Percentiles rank a stretch among this genome's conserved stretches.
Evolutionary conservation across 2,329 filamentous ascomycete genomes (phyloP).

Genomic region (Scleromitrula shiraiana): DNA sequence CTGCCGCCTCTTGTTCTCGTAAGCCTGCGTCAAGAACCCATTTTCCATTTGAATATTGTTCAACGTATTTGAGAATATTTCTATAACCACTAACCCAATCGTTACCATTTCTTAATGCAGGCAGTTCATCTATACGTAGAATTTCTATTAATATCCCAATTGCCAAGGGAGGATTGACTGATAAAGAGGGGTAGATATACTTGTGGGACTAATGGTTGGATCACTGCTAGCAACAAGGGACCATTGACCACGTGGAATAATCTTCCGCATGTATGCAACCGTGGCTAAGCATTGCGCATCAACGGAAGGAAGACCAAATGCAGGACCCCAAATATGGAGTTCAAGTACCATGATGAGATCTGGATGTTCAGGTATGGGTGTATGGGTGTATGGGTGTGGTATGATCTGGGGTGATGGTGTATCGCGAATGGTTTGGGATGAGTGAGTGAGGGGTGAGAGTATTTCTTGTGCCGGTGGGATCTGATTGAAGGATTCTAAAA

Average conservation of each 20-base stretch:
- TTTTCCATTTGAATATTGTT: constrained; percentile 34
- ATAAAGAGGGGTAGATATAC: constrained; percentile 39
- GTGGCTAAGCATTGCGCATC: constrained; percentile 84
- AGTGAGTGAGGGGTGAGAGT: background rate
- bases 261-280: constrained; percentile 65
- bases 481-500: background rate
- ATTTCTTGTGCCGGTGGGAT: background rate
- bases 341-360: constrained; percentile 44
- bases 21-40: constrained; percentile 41
- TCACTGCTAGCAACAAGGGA: constrained; percentile 66
- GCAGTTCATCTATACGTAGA: constrained; percentile 45
- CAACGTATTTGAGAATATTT: constrained; percentile 44
- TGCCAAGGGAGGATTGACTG: background rate
- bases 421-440: background rate
- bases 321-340: constrained; percentile 85
- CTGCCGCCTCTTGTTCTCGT: constrained; percentile 36
- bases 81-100: constrained; percentile 43
- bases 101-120: constrained; percentile 46
- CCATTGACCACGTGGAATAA: constrained; percentile 55
- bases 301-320: constrained; percentile 81
- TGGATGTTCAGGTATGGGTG: background rate
- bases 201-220: constrained; percentile 59
- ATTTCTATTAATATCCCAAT: constrained; percentile 6
- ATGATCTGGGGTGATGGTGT: background rate
- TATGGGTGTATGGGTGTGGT: background rate